These are phyloP conservation scores for Saccharomycopsis oosterbeekiorum DNA, from an alignment of 805 yeast genomes.

Conservation along the genomic window DNA sequence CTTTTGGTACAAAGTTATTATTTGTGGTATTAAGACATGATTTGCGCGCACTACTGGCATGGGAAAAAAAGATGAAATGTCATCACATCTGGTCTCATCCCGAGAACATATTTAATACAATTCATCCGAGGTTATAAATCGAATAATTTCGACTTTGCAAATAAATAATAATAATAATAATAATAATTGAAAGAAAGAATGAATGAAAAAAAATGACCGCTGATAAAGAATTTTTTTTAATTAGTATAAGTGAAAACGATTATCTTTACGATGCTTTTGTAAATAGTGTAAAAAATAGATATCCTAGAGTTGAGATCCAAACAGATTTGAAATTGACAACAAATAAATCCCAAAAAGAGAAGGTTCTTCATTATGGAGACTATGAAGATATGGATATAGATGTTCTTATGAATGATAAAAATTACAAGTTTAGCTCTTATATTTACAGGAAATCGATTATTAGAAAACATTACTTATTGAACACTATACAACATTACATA, in stretches of 20 bases:
- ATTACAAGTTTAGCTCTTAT: slow-evolving; percentile 67
- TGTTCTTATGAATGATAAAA: slow-evolving; percentile 29
- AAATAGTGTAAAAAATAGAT: slow-evolving; percentile 24
- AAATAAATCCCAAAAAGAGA: slow-evolving; percentile 18
- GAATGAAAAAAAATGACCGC: neutral
- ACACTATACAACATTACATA: slow-evolving; percentile 63
- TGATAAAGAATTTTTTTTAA: neutral
- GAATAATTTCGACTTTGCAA: neutral
- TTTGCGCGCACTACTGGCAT: no score
- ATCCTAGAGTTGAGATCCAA: slow-evolving; percentile 28
- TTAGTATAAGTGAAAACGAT: slow-evolving; percentile 27
- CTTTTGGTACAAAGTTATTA: no score
- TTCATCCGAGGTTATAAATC: neutral
- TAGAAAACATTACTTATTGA: slow-evolving; percentile 81
- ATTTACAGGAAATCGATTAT: slow-evolving; percentile 85
- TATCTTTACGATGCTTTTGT: slow-evolving; percentile 34
- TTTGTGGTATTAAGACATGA: no score
- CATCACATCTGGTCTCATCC: no score
- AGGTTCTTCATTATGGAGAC: slow-evolving; percentile 72
- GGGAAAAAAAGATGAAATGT: no score
- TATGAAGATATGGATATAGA: slow-evolving; percentile 85
- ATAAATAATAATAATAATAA: neutral
- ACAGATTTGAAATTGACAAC: slow-evolving; percentile 21
- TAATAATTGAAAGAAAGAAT: neutral
- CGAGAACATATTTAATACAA: no score